These are phyloP conservation scores for Geotrichum cucujoidarum DNA, from an alignment of 1,139 yeast genomes.

Conservation along the genomic window DNA sequence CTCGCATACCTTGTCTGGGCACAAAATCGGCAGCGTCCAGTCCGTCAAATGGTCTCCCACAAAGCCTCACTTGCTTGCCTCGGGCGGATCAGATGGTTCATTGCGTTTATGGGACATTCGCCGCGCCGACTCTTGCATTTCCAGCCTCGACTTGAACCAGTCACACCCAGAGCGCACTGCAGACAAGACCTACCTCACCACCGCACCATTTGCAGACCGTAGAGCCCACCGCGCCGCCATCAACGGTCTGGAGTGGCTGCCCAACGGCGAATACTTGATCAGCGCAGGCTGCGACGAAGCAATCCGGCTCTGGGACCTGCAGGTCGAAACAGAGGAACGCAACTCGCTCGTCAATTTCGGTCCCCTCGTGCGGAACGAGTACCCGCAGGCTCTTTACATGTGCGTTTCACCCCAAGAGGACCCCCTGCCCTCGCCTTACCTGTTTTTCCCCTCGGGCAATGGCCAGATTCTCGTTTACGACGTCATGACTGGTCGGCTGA, in stretches of 20 bases:
- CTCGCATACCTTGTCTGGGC: slow-evolving; percentile 65
- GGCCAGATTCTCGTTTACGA: slow-evolving; percentile 70
- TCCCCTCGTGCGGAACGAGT: slow-evolving; percentile 66
- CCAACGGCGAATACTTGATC: slow-evolving; percentile 52
- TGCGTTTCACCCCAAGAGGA: slow-evolving; percentile 35
- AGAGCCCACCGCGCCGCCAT: slow-evolving; percentile 64
- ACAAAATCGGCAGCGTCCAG: slow-evolving; percentile 53
- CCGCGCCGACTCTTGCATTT: slow-evolving; percentile 59
- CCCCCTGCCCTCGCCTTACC: slow-evolving; percentile 44
- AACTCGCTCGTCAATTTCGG: slow-evolving; percentile 60
- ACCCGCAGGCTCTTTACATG: slow-evolving; percentile 40
- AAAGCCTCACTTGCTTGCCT: slow-evolving; percentile 54
- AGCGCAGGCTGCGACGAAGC: slow-evolving; percentile 76
- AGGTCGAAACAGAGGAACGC: not conserved
- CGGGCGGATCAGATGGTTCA: slow-evolving; percentile 70
- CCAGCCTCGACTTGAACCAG: slow-evolving; percentile 50
- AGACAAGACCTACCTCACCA: slow-evolving; percentile 20
- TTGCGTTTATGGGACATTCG: slow-evolving; percentile 69
- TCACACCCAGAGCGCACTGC: slow-evolving; percentile 19
- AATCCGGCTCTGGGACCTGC: slow-evolving; percentile 68
- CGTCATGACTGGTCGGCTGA: slow-evolving; percentile 58
- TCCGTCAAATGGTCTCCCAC: slow-evolving; percentile 74
- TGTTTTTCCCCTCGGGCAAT: slow-evolving; percentile 70
- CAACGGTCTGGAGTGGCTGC: slow-evolving; percentile 70
- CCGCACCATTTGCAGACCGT: slow-evolving; percentile 29